Base-by-base conservation (phyloP, 164 flowering plant genomes). In the Tetracentron sinense region DNA sequence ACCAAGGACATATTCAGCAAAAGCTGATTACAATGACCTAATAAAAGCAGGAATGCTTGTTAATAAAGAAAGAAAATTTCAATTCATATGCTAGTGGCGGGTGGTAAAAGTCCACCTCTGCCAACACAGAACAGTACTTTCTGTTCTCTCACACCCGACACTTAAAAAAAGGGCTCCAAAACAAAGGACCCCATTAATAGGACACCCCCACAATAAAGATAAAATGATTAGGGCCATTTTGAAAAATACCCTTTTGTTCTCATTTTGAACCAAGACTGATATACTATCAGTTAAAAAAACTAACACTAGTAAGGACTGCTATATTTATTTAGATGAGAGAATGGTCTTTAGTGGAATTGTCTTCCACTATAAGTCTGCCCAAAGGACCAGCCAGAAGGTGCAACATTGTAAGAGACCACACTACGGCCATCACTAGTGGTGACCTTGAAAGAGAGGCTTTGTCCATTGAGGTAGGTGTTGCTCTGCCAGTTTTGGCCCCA, bases 401-500 rank as follows among this genome's bases (percentile, higher is more conserved):
- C 89, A 28, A 66, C 86, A 55, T 85, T 88, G 83, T 82, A n/a
- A 58, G 94, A 84, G 61, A 81, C 77, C 11, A 84, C 53, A 8
- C 58, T 79, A 3, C 74, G 81, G 31, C 91, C 85, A 56, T 88
- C 91, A 23, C 91, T 74, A 5, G 91, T 83, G 61, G 88, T 84
- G 79, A 88, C 86, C 78, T 81, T 82, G 70, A 87, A 87, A 1
- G 94, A 87, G 47, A 87, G 85, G 81, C 69, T 56, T 38, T 88
- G 94, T 2, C 94, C 89, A 33, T 85, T 81, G 50, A 88, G 89
- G 15, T 71, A 60, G 35, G 15, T 46, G 81, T 83, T 84, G 85
- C 82, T 84, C 57, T 88, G 91, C 95, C 95, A 88, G 69, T 88
- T 88, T 47, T 88, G 95, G 42, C 95, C 95, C 95, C 95, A 88